Base-by-base conservation (phyloP, 2,329 filamentous ascomycete species). In the Xylariaceae sp. region DNA sequence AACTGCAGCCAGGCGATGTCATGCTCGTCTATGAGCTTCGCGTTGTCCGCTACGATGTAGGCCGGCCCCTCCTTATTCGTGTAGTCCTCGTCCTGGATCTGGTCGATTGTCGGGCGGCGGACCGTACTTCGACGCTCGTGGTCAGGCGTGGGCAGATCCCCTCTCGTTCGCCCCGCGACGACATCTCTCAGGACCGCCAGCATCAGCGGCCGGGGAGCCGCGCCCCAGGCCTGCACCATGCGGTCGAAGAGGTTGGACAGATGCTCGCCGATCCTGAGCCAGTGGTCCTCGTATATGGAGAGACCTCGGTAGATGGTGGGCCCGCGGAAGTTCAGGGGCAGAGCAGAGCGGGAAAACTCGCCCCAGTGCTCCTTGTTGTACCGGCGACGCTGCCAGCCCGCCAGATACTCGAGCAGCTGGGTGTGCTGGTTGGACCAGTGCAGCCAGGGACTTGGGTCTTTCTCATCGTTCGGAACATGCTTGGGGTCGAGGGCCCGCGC, bases 371-470 rank as follows among this genome's bases (percentile, higher is more conserved):
- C 21, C 12, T 33, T 11, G 24, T 46, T 43, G 27, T 52, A 51
- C 12, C 38, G 21, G 14, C 38, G 45, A 12, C 53, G 45, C 36
- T 52, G 35, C 30, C 36, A 42, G 15, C 25, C 33, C 4, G 51
- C 48, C 14, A 57, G 32, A 5, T 36, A 38, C 12, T 51, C 37
- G 17, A 46, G 33, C 15, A 45, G 46, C 29, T 45, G 41, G 2
- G 36, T 33, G 33, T 56, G 46, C 22, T 50, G 37, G n/a, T 32
- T 39, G 31, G 51, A 51, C 48, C 46, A 53, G 39, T 52, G 48
- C 5, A 52, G 35, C 46, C 52, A 56, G 13, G 51, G 48, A 17
- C 51, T 52, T 8, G 57, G 55, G 10, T 60, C 56, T 27, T 50
- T 46, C 11, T 40, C 25, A 12, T 33, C 31, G 14, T 43, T 17